Percentiles rank a stretch among this genome's conserved stretches.
Conservation (phyloP, 208 protist genomes). For the Phytomonas sp. region DNA sequence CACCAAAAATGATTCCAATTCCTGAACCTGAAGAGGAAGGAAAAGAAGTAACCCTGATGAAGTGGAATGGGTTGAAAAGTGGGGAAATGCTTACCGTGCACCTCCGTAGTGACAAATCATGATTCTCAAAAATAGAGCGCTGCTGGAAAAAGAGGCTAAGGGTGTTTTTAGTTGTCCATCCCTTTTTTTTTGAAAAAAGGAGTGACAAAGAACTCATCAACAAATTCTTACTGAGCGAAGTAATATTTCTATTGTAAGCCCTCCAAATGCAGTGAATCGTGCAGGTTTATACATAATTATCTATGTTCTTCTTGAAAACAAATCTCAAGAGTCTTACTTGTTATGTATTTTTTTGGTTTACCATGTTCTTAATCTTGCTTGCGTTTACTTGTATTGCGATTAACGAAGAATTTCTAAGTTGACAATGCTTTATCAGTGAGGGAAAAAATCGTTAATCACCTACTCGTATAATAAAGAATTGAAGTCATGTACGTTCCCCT, state of each 20-base stretch:
- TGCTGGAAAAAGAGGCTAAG: background rate
- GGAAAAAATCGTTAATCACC: background rate
- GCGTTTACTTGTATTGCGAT: background rate
- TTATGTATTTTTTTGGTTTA: constrained; percentile 4
- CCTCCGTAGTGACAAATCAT: constrained; percentile 11
- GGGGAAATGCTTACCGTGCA: constrained; percentile 60
- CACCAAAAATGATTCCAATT: constrained; percentile 32
- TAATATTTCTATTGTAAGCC: background rate
- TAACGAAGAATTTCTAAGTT: background rate
- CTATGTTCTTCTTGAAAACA: background rate
- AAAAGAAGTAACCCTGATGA: constrained; percentile 21
- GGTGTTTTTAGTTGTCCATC: background rate
- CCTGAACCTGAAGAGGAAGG: constrained; percentile 4
- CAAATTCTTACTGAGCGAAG: background rate
- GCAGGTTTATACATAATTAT: background rate
- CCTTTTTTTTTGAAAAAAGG: background rate
- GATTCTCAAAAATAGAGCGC: background rate
- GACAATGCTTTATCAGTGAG: background rate
- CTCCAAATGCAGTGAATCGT: background rate
- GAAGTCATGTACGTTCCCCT: background rate
- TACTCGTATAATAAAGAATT: background rate
- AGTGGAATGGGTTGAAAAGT: constrained; percentile 36
- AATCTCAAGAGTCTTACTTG: background rate
- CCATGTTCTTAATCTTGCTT: background rate
- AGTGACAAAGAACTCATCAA: background rate